A percentile compares a stretch with the other conserved stretches of the same genome.
phyloP scores from a whole-genome alignment of 2,329 filamentous ascomycete genomes.

The Claviceps citrina region DNA sequence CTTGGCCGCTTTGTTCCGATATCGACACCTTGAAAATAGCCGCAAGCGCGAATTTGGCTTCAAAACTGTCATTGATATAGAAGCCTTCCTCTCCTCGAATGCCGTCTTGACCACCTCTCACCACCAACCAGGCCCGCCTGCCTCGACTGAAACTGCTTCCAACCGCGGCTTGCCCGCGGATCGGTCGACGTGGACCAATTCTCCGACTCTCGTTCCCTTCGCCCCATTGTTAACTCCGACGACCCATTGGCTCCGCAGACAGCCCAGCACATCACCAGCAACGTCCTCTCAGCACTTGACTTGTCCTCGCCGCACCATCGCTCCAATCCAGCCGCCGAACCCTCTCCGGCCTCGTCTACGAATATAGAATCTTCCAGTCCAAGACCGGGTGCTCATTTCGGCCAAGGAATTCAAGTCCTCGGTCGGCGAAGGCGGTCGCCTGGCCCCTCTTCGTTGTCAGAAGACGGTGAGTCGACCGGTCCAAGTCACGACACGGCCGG shows the following conservation, averaged over 20 bases:
- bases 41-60: too few species aligned
- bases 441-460: conserved; percentile 22
- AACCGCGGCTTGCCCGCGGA: conserved; percentile 26
- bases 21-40: not conserved
- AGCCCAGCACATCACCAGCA: conserved; percentile 32
- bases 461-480: conserved; percentile 12
- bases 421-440: conserved; percentile 39
- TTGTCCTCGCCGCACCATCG: conserved; percentile 11
- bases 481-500: conserved; percentile 10
- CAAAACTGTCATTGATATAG: not conserved
- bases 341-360: conserved; percentile 19
- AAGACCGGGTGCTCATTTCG: conserved; percentile 12
- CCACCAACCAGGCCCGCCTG: not conserved
- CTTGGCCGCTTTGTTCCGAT: not conserved
- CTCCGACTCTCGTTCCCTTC: conserved; percentile 18
- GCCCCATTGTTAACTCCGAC: conserved; percentile 38
- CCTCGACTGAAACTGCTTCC: conserved; percentile 4
- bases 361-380: conserved; percentile 26
- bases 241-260: conserved; percentile 43
- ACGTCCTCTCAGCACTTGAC: conserved; percentile 27
- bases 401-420: conserved; percentile 26
- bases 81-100: conserved; percentile 7
- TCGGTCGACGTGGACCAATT: conserved; percentile 26
- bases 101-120: conserved; percentile 3
- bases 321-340: conserved; percentile 12